Evolutionary conservation across 208 protist species (phyloP).

Genomic region (Trypanosoma melophagium): DNA sequence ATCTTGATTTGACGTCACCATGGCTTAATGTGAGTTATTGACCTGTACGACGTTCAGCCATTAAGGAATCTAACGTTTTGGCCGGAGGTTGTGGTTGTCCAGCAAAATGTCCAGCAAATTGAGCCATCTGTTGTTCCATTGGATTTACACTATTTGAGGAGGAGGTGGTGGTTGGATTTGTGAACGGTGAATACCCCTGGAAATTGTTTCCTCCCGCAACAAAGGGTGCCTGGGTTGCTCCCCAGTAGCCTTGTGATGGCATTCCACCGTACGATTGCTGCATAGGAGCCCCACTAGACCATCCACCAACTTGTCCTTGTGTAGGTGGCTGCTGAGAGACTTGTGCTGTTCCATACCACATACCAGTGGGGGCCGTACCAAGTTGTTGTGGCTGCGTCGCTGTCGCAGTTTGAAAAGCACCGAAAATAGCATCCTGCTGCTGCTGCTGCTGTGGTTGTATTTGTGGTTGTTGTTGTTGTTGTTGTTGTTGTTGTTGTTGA

Average conservation of each 20-base stretch:
- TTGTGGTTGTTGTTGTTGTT: constrained; percentile 13
- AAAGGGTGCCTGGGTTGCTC: neutral
- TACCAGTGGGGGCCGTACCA: constrained; percentile 27
- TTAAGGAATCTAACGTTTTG: constrained; percentile 24
- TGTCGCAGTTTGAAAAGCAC: constrained; percentile 1
- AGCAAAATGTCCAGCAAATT: constrained; percentile 12
- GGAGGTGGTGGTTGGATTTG: no score
- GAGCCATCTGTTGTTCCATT: constrained; percentile 28
- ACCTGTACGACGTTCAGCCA: constrained; percentile 22
- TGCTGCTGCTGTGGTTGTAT: constrained; percentile 16
- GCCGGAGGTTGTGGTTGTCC: neutral
- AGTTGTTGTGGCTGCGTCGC: constrained; percentile 17
- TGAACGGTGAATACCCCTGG: neutral
- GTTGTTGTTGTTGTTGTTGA: constrained; percentile 30
- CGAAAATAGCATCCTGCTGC: constrained; percentile 10
- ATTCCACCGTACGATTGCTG: constrained; percentile 6
- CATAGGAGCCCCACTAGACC: constrained; percentile 5
- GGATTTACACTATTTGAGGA: neutral
- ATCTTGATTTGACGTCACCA: neutral
- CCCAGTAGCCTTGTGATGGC: constrained; percentile 1
- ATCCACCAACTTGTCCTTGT: constrained; percentile 1
- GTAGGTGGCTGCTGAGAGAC: constrained; percentile 6
- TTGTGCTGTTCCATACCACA: constrained; percentile 3
- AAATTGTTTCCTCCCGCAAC: neutral
- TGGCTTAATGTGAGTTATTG: constrained; percentile 21